phyloP scores from a whole-genome alignment of 2,329 filamentous ascomycete genomes.

The Cercospora nicotianae region DNA sequence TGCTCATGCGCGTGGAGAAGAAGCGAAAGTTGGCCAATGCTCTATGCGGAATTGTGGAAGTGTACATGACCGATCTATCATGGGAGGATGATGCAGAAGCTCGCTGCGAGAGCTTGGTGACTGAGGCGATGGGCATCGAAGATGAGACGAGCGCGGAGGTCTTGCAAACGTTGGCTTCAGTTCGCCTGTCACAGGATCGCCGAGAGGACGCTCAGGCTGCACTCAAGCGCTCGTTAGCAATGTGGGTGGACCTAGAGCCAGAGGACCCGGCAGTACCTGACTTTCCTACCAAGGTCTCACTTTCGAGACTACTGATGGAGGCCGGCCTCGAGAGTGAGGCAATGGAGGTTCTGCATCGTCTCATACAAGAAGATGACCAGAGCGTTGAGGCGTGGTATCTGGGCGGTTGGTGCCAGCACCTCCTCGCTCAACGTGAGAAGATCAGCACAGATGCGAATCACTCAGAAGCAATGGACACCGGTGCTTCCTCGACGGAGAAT shows the following conservation, averaged over 20 bases:
- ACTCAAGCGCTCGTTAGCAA: constrained; percentile 71
- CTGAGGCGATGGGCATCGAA: constrained; percentile 83
- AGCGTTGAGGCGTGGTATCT: constrained; percentile 98
- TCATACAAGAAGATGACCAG: constrained; percentile 85
- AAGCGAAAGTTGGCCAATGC: constrained; percentile 81
- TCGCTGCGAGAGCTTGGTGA: constrained; percentile 83
- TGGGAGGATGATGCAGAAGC: constrained; percentile 87
- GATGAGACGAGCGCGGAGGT: constrained; percentile 75
- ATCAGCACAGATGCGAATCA: constrained; percentile 23
- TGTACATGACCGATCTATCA: constrained; percentile 88
- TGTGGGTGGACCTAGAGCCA: constrained; percentile 79
- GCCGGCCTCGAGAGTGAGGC: constrained; percentile 83
- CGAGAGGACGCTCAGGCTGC: constrained; percentile 77
- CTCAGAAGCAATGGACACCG: constrained; percentile 33
- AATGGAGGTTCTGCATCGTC: constrained; percentile 76
- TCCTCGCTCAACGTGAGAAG: constrained; percentile 69
- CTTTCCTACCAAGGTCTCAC: constrained; percentile 79
- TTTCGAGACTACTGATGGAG: constrained; percentile 85
- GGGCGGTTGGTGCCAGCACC: constrained; percentile 87
- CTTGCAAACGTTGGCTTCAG: constrained; percentile 92
- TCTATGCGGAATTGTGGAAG: constrained; percentile 90
- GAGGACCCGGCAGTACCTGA: constrained; percentile 74
- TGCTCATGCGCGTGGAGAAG: constrained; percentile 63
- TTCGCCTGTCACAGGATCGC: constrained; percentile 84
- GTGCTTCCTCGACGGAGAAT: constrained; percentile 49